Base-by-base conservation (phyloP, 495 filamentous ascomycete species). In the Aspergillus olivimuriae region DNA sequence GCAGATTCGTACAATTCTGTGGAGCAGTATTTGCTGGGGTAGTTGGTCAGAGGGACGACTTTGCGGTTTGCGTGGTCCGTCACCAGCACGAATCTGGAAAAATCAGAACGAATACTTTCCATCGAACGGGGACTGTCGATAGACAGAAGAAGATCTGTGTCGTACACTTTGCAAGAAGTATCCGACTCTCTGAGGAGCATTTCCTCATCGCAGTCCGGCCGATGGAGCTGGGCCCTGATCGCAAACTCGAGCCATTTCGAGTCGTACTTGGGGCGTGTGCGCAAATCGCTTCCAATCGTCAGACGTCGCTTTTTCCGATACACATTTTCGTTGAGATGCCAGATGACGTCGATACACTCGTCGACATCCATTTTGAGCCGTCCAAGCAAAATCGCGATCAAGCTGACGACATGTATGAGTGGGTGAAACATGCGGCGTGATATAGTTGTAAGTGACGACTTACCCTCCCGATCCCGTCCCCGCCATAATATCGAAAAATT, bases 81-180 rank as follows among this genome's bases (percentile, higher is more conserved):
- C 4, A 68, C 68, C 46, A 72, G 78, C 21, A 77, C 65, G 39
- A 76, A 77, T 18, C 75, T 80, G 17, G 20, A 18, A 32, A n/a
- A n/a, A n/a, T n/a, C n/a, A n/a, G n/a, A n/a, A n/a, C n/a, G n/a
- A n/a, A n/a, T n/a, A n/a, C n/a, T n/a, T n/a, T n/a, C n/a, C n/a
- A n/a, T n/a, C n/a, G n/a, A n/a, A n/a, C n/a, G n/a, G n/a, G n/a
- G n/a, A n/a, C n/a, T n/a, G n/a, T n/a, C 11, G 19, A 16, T 17
- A 40, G 38, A 20, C 5, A 31, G 8, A 50, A n/a, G n/a, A n/a
- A n/a, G n/a, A n/a, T n/a, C n/a, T n/a, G n/a, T n/a, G n/a, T n/a
- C 43, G 41, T 57, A 73, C 65, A 70, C 65, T 51, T 61, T 58
- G 52, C 57, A 65, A 9, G 53, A 47, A 44, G 46, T 46, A 44